phyloP scores from a whole-genome alignment of 2,329 filamentous ascomycete species.

The Fusarium drepaniforme region DNA sequence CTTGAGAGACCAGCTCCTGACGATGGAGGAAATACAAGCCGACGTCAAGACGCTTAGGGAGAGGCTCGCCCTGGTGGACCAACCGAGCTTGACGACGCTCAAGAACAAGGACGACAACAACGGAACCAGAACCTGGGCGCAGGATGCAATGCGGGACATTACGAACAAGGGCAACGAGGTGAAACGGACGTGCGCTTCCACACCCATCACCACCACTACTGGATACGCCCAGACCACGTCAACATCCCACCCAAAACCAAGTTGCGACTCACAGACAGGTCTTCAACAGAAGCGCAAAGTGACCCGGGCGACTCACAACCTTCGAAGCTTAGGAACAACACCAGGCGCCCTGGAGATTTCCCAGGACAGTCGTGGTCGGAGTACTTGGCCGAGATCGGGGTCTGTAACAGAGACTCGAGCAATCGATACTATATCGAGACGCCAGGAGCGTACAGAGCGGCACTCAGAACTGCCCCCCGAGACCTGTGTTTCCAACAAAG shows the following conservation, averaged over 20 bases:
- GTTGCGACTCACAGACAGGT: not conserved
- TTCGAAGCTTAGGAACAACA: constrained; percentile 31
- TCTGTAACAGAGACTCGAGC: constrained; percentile 33
- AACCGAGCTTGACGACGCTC: constrained; percentile 15
- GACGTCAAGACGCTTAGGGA: constrained; percentile 22
- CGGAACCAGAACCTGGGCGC: constrained; percentile 34
- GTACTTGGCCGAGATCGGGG: constrained; percentile 41
- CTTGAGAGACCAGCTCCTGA: constrained; percentile 2
- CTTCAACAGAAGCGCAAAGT: constrained; percentile 19
- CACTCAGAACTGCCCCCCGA: constrained; percentile 11
- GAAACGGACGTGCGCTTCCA: constrained; percentile 60
- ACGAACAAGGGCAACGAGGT: constrained; percentile 35
- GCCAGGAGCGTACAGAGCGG: constrained; percentile 25
- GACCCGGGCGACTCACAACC: constrained; percentile 39
- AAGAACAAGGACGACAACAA: constrained; percentile 10
- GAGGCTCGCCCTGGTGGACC: constrained; percentile 15
- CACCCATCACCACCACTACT: constrained; percentile 74
- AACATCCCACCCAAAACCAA: constrained; percentile 25
- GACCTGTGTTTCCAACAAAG: constrained; percentile 9
- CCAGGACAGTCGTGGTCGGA: constrained; percentile 41
- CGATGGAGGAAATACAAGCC: constrained; percentile 28
- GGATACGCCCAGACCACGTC: constrained; percentile 55
- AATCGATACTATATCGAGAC: constrained; percentile 47
- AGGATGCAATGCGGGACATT: constrained; percentile 38
- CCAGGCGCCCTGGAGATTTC: constrained; percentile 29